These are phyloP conservation scores for Coemansia nantahalensis DNA, from an alignment of 192 early-diverging fungal species.

Conservation along the genomic window DNA sequence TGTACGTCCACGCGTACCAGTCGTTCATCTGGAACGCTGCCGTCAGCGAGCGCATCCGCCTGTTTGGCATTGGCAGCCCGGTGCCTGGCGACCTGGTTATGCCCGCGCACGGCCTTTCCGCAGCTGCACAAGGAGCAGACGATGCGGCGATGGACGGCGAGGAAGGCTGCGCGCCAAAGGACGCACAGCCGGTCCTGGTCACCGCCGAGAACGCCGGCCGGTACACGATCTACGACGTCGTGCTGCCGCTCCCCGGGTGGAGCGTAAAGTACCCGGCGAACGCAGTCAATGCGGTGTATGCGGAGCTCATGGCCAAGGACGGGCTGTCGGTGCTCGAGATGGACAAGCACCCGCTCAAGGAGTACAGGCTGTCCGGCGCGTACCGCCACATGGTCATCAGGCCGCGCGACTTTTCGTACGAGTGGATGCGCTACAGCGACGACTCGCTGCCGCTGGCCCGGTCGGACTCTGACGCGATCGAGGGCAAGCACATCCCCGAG, in stretches of 20 bases:
- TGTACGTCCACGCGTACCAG: slow-evolving; percentile 98
- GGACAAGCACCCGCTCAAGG: slow-evolving; percentile 58
- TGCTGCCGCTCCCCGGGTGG: slow-evolving; percentile 88
- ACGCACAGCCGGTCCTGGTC: slow-evolving; percentile 52
- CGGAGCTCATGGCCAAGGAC: slow-evolving; percentile 68
- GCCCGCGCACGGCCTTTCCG: slow-evolving; percentile 10
- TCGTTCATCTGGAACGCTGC: slow-evolving; percentile 91
- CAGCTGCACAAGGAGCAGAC: not conserved
- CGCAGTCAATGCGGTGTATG: slow-evolving; percentile 63
- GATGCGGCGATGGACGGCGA: not conserved
- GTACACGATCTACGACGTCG: slow-evolving; percentile 85
- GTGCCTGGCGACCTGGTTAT: slow-evolving; percentile 87
- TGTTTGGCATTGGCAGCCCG: slow-evolving; percentile 62
- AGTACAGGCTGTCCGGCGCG: slow-evolving; percentile 62
- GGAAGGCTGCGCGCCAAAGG: too few relatives aligned
- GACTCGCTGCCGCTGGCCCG: slow-evolving; percentile 54
- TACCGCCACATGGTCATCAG: slow-evolving; percentile 64
- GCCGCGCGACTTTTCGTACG: slow-evolving; percentile 60
- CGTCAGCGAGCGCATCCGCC: slow-evolving; percentile 67
- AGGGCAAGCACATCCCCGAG: slow-evolving; percentile 46
- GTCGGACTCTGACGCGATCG: slow-evolving; percentile 64
- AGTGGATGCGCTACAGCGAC: slow-evolving; percentile 68
- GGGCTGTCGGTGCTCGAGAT: slow-evolving; percentile 67
- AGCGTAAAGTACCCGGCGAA: slow-evolving; percentile 78
- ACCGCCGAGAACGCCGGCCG: slow-evolving; percentile 64